A percentile compares a stretch with the other conserved stretches of the same genome.
Conservation (phyloP, 305 asterid genomes). For the Solanum hybrid region DNA sequence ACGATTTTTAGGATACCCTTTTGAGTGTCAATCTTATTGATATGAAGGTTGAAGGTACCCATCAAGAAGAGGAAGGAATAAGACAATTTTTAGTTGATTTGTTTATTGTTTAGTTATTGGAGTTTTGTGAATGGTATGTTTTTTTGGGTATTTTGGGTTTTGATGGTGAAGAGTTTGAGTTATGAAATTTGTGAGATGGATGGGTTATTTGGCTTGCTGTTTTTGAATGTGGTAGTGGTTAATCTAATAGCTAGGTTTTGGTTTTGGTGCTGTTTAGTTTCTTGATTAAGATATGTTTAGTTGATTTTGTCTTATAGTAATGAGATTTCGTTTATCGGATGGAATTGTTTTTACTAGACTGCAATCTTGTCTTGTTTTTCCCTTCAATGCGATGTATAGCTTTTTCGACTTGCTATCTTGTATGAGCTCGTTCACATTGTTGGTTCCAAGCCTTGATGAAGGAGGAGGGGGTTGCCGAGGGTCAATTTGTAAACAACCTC, state of each 20-base stretch:
- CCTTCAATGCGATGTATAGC: neutral
- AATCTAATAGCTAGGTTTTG: neutral
- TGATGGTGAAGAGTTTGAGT: neutral
- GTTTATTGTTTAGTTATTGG: neutral
- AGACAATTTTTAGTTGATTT: neutral
- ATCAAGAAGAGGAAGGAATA: neutral
- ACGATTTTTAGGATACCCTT: neutral
- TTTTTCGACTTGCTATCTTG: neutral
- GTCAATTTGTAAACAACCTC: neutral
- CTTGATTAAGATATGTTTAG: neutral
- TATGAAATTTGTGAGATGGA: neutral
- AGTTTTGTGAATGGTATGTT: neutral
- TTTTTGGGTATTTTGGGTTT: neutral
- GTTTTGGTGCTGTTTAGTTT: neutral
- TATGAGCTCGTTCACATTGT: neutral
- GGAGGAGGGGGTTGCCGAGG: neutral
- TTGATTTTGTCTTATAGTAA: neutral
- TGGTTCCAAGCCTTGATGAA: neutral
- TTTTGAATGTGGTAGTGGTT: neutral
- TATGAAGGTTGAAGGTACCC: neutral
- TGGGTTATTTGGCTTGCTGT: neutral
- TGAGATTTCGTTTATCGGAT: neutral
- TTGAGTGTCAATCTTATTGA: neutral
- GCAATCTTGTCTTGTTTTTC: neutral
- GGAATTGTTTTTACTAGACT: neutral